Conservation (phyloP, 2,329 filamentous ascomycete species). For the Fusarium lyarnte region DNA sequence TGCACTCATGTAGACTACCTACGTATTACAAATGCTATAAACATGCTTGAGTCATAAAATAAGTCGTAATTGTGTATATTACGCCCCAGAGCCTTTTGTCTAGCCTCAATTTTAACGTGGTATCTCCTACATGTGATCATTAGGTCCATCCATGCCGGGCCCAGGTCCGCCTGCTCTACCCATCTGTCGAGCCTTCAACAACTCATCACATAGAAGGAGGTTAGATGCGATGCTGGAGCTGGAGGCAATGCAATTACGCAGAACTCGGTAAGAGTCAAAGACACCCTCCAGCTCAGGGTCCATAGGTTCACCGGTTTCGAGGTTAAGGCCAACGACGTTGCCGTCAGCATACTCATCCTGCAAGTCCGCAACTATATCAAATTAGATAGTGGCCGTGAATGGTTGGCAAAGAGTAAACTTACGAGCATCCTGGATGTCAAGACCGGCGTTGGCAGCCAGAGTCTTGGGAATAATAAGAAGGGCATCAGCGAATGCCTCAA, state of each 20-base stretch:
- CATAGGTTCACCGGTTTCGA: slow-evolving; percentile 91
- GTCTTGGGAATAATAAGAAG: slow-evolving; percentile 97
- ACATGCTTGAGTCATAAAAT: neutral
- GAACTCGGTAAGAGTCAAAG: slow-evolving; percentile 94
- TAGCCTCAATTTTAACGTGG: slow-evolving; percentile 50
- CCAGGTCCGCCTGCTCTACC: slow-evolving; percentile 70
- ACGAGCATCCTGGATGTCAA: slow-evolving; percentile 96
- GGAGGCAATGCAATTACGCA: slow-evolving; percentile 93
- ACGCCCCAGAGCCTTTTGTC: slow-evolving; percentile 48
- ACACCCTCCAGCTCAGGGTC: slow-evolving; percentile 92
- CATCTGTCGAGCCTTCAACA: slow-evolving; percentile 98
- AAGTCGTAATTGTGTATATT: slow-evolving; percentile 40
- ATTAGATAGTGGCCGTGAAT: slow-evolving; percentile 26
- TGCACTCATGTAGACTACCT: neutral
- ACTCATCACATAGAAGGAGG: slow-evolving; percentile 92
- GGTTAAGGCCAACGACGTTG: slow-evolving; percentile 85
- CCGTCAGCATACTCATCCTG: slow-evolving; percentile 89
- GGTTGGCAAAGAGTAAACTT: slow-evolving; percentile 55
- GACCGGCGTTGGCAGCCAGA: slow-evolving; percentile 92
- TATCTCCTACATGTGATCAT: slow-evolving; percentile 60
- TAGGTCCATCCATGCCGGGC: slow-evolving; percentile 70
- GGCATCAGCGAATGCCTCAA: slow-evolving; percentile 93
- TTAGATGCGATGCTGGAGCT: slow-evolving; percentile 96
- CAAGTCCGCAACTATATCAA: slow-evolving; percentile 75
- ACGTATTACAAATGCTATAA: neutral